Evolutionary conservation across 1,284 basidiomycete species (phyloP), one percentile per base, ranked within the genome.

Genomic region (Marasmius fiardii): DNA sequence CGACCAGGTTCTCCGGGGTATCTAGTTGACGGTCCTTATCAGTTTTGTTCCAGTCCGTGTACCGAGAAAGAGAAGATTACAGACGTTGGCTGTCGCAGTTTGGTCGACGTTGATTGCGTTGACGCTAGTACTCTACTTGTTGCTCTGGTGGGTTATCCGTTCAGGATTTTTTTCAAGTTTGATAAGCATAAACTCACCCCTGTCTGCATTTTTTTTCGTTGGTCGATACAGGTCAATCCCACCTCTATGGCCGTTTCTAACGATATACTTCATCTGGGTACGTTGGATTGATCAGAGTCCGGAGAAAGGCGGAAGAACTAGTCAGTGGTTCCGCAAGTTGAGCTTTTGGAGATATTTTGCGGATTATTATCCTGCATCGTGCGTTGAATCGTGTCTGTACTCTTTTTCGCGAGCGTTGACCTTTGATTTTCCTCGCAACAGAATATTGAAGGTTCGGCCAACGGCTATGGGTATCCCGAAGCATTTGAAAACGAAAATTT

Each of bases 331-430:
- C 53, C 81, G 95, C 37, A 79, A 80, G 18, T 68, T 80, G 57
- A 71, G 76, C 44, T 80, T 93, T 60, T 98, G 93, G 90, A 84
- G 78, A 63, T 89, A 93, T 67, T 94, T 93, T 74, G 88, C 90
- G 51, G 91, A 93, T 52, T 97, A 97, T 71, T 98, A 95, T 66
- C 95, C 95, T 64, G 87, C 90, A 56, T 88, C 87, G 89, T 92
- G 71, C 69, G 89, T 88, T 58, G 49, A 53, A 4, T 14, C 56
- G 43, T 48, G 43, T 47, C 20, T 52, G n/a, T 5, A 28, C 55
- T n/a, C 28, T 48, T 31, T 45, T 44, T 44, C n/a, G n/a, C n/a
- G n/a, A n/a, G n/a, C n/a, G n/a, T n/a, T n/a, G n/a, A n/a, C n/a
- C n/a, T n/a, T 3, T 41, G 20, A 47, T 54, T 33, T 16, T 49